These are phyloP conservation scores for Trametes cinnabarina DNA, from an alignment of 768 basidiomycete species.

Conservation along the genomic window DNA sequence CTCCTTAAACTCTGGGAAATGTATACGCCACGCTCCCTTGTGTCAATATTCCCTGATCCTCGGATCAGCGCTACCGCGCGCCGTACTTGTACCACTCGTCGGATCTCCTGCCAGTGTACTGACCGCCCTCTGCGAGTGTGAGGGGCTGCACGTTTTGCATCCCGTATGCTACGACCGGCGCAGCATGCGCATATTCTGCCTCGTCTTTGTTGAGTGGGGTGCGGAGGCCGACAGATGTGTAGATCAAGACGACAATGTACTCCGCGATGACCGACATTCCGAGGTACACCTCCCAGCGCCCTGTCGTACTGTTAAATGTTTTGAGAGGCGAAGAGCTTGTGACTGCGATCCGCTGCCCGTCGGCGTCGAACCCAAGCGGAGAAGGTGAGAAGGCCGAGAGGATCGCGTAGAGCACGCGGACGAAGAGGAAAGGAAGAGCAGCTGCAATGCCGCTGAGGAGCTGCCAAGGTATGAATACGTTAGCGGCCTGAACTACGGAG, in stretches of 20 bases:
- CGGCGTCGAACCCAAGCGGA: neutral
- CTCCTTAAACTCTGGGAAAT: too few relatives aligned
- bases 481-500: neutral
- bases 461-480: conserved; percentile 33
- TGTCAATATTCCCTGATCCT: neutral
- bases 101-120: neutral
- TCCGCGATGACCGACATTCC: conserved; percentile 44
- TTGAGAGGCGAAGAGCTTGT: conserved; percentile 38
- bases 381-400: conserved; percentile 58
- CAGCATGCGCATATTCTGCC: neutral
- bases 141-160: neutral
- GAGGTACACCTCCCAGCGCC: conserved; percentile 54
- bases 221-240: neutral
- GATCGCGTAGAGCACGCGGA: conserved; percentile 55
- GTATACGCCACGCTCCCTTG: too few relatives aligned
- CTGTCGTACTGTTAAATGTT: conserved; percentile 38
- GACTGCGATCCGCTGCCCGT: conserved; percentile 35
- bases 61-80: neutral
- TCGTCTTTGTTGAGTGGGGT: conserved; percentile 1
- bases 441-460: conserved; percentile 52
- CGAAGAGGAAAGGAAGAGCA: conserved; percentile 60
- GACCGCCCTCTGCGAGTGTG: neutral
- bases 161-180: neutral
- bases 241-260: conserved; percentile 1
- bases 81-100: neutral